Percentiles rank a stretch among this genome's conserved stretches.
These are phyloP conservation scores for Coniochaeta ligniaria DNA, from an alignment of 2,329 filamentous ascomycete genomes.

Conservation along the genomic window DNA sequence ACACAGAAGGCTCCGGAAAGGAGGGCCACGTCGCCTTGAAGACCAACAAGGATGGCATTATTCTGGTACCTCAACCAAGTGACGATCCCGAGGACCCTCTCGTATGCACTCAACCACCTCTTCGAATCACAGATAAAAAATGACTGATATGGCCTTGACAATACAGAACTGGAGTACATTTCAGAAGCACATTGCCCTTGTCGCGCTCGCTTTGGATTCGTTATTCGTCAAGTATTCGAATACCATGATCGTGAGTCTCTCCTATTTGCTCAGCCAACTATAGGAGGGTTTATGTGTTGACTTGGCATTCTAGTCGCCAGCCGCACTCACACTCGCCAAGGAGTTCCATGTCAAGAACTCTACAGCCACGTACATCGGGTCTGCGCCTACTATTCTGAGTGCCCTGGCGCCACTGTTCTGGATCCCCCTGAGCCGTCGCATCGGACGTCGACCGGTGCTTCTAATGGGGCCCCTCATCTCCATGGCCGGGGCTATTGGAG, in stretches of 20 bases:
- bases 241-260: constrained; percentile 6
- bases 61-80: constrained; percentile 4
- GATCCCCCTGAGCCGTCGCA: constrained; percentile 11
- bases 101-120: neutral
- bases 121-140: neutral
- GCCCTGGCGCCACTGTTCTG: constrained; percentile 10
- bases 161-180: constrained; percentile 10
- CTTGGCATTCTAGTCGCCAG: constrained; percentile 2
- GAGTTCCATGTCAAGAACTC: constrained; percentile 6
- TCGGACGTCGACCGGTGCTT: constrained; percentile 11
- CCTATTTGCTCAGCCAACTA: neutral
- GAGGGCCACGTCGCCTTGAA: neutral
- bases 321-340: constrained; percentile 5
- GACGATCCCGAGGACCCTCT: constrained; percentile 6
- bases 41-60: constrained; percentile 1
- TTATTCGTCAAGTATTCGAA: constrained; percentile 10
- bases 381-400: constrained; percentile 7
- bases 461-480: constrained; percentile 8
- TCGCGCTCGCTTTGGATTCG: constrained; percentile 9
- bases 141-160: too few species aligned
- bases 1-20: neutral
- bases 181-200: constrained; percentile 8
- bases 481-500: constrained; percentile 8
- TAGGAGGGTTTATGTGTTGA: too few species aligned
- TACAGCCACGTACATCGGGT: constrained; percentile 11